Base-by-base conservation (phyloP, 1,284 basidiomycete genomes). In the Malassezia arunalokei region DNA sequence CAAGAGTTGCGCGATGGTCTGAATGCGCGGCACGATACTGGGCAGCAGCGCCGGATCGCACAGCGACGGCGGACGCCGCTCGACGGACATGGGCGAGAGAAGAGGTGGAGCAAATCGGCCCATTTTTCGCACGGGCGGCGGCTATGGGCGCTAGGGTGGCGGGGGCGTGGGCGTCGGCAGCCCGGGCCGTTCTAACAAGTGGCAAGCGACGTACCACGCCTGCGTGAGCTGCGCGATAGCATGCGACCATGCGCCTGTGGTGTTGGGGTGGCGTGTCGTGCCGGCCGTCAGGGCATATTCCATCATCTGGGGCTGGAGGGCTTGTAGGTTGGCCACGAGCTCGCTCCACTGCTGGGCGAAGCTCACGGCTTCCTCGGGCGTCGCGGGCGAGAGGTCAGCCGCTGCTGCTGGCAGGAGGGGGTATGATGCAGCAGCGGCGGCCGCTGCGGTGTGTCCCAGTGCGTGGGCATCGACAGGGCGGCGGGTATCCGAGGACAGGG, bases 301-400 rank as follows among this genome's bases (percentile, higher is more conserved):
- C 53, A 55, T 55, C 33, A 55, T 37, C 15, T 48, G 43, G 14
- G 53, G 53, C 31, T 55, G 53, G 15, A 55, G 37, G 24, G 48
- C 53, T 12, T 55, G 48, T 38, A 55, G 31, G 27, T 55, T 50
- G 14, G 43, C 48, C 15, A 55, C 40, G 11, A 50, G n/a, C 20
- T 55, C 53, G 24, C 53, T 55, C 47, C 48, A 55, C 31, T 55
- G 53, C 48, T 55, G 53, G 14, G 53, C 53, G 40, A 55, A 55
- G 40, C 53, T 55, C 31, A 55, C 53, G 11, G 53, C 53, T 30
- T 55, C 53, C 33, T 55, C 53, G 20, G 53, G 53, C 8, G 53
- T 43, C 4, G 43, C 53, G 7, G 53, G 29, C 1, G 47, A 31
- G 11, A 55, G 48, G 29, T 40, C 38, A 2, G 52, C 29, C 6